Evolutionary conservation across 345 rosid species (phyloP).

Genomic region (Euclidium syriacum): DNA sequence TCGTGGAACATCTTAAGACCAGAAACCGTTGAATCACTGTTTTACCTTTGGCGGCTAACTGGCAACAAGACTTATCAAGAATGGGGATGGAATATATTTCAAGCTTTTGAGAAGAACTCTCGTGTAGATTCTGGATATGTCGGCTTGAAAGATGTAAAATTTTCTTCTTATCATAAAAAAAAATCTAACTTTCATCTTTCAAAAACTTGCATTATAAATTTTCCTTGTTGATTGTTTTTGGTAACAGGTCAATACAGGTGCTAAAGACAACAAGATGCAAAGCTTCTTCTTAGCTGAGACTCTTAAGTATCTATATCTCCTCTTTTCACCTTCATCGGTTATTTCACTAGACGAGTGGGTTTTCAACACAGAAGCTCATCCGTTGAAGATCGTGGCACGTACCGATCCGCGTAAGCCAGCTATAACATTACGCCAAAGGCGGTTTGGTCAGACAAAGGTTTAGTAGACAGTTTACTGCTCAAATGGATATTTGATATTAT

Average conservation of each 20-base stretch:
- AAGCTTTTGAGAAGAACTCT: slow-evolving; percentile 91
- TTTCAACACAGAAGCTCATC: slow-evolving; percentile 97
- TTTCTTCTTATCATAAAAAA: neutral
- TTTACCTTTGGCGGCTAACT: slow-evolving; percentile 92
- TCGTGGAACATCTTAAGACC: slow-evolving; percentile 97
- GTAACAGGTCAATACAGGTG: slow-evolving; percentile 88
- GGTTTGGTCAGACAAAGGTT: slow-evolving; percentile 27
- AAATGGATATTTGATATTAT: slow-evolving; percentile 11
- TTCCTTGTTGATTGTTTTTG: neutral
- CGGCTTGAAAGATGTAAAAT: slow-evolving; percentile 88
- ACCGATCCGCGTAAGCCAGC: slow-evolving; percentile 23
- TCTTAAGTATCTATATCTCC: slow-evolving; percentile 80
- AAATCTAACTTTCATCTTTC: neutral
- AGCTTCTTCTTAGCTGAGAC: slow-evolving; percentile 98
- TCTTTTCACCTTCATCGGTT: slow-evolving; percentile 78
- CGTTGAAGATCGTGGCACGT: slow-evolving; percentile 63
- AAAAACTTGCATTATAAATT: neutral
- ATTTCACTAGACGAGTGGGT: slow-evolving; percentile 96
- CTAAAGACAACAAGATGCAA: slow-evolving; percentile 93
- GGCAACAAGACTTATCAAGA: slow-evolving; percentile 93
- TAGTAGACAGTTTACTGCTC: slow-evolving; percentile 18
- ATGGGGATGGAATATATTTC: slow-evolving; percentile 98
- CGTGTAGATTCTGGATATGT: slow-evolving; percentile 85
- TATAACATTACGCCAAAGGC: slow-evolving; percentile 27
- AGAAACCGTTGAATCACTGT: slow-evolving; percentile 92